Percentiles rank a stretch among this genome's conserved stretches.
Evolutionary conservation across 345 rosid species (phyloP).

Genomic region (Iberis pinnata): DNA sequence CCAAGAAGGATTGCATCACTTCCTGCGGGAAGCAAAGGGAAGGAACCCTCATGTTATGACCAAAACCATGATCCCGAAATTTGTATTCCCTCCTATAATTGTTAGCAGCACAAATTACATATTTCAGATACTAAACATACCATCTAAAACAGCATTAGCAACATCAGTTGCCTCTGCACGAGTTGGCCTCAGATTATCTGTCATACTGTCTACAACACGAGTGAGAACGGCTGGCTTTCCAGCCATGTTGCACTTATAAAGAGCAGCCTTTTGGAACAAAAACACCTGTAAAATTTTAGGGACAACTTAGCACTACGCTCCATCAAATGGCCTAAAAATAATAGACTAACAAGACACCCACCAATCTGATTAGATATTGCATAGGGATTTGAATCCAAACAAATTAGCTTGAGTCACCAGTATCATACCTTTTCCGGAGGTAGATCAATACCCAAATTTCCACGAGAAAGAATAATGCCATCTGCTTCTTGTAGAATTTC

Average conservation of each 20-base stretch:
- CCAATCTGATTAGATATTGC: no score
- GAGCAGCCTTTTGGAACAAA: constrained; percentile 84
- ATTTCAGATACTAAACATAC: constrained; percentile 33
- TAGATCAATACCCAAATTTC: constrained; percentile 93
- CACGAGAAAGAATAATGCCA: constrained; percentile 97
- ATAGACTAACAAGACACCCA: no score
- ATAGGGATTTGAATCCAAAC: not conserved
- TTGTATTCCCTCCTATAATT: constrained; percentile 1
- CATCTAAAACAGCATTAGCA: constrained; percentile 97
- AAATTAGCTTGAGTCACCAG: constrained; percentile 9
- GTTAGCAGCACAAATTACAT: not conserved
- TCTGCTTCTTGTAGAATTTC: constrained; percentile 98
- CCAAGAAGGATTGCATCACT: constrained; percentile 93
- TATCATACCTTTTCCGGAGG: constrained; percentile 88
- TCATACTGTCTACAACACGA: constrained; percentile 97
- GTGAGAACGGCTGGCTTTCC: constrained; percentile 92
- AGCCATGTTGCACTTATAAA: constrained; percentile 91
- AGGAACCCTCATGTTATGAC: not conserved
- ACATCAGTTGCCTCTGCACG: constrained; percentile 99
- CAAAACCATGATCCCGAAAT: not conserved
- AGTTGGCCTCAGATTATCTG: constrained; percentile 92
- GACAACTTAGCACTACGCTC: no score
- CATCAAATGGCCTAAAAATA: no score
- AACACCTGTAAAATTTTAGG: no score
- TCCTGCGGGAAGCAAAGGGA: constrained; percentile 39